Percentiles rank a stretch among this genome's conserved stretches.
Evolutionary conservation across 371 early-diverging fungal species (phyloP).

Genomic region (Mortierella sp.): DNA sequence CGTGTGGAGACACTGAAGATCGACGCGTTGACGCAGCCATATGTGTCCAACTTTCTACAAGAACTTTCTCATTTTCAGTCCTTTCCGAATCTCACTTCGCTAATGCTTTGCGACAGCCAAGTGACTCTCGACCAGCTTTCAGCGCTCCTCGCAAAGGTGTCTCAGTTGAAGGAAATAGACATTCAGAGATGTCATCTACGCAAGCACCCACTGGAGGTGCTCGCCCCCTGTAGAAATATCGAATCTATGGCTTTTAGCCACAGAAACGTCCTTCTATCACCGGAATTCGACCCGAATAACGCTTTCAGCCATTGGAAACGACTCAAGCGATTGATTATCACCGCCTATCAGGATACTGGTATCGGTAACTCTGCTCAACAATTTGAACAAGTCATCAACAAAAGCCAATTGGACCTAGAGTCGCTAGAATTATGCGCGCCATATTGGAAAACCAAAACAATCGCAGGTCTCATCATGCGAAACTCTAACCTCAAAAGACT

Average conservation of each 20-base stretch:
- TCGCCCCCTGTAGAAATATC: slow-evolving; percentile 7
- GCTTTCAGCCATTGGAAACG: background rate
- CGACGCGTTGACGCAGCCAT: background rate
- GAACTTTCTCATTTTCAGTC: background rate
- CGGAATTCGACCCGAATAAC: background rate
- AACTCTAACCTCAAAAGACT: too few relatives aligned
- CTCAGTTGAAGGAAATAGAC: slow-evolving; percentile 11
- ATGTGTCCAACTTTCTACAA: too few relatives aligned
- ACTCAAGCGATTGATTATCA: background rate
- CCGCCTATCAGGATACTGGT: too few relatives aligned
- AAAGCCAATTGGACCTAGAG: too few relatives aligned
- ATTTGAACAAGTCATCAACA: background rate
- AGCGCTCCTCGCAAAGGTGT: background rate
- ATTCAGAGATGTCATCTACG: slow-evolving; percentile 1
- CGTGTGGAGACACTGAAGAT: background rate
- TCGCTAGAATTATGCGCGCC: too few relatives aligned
- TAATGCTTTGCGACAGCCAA: slow-evolving; percentile 3
- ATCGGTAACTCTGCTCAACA: background rate
- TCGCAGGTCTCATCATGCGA: too few relatives aligned
- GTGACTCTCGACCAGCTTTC: background rate
- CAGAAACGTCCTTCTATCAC: background rate
- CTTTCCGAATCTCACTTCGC: background rate
- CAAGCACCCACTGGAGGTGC: slow-evolving; percentile 6
- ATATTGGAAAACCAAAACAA: too few relatives aligned
- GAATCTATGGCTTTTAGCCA: slow-evolving; percentile 23